A percentile compares a stretch with the other conserved stretches of the same genome.
These are phyloP conservation scores for Nannochloris sp. DNA, from an alignment of 139 green algal genomes.

Conservation along the genomic window DNA sequence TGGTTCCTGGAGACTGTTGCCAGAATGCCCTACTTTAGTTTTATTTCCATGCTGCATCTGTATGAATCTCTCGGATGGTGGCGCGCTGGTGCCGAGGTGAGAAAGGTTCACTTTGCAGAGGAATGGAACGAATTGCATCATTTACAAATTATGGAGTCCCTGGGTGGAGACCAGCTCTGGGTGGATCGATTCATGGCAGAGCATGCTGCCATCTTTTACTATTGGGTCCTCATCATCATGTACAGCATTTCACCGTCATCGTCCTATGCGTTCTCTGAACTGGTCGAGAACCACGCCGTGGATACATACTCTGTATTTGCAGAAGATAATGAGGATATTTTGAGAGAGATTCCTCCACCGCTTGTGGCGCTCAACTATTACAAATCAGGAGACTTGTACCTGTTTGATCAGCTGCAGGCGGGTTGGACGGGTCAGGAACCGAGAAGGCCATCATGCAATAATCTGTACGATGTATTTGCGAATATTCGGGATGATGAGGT, in stretches of 20 bases:
- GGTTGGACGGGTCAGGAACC: conserved; percentile 12
- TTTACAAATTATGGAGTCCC: conserved; percentile 91
- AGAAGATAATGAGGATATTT: conserved; percentile 55
- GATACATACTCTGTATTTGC: conserved; percentile 83
- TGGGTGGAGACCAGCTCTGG: conserved; percentile 89
- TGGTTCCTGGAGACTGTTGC: conserved; percentile 92
- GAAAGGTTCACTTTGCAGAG: conserved; percentile 86
- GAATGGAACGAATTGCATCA: conserved; percentile 92
- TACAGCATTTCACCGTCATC: conserved; percentile 66
- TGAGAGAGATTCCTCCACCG: conserved; percentile 76
- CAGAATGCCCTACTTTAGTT: conserved; percentile 95
- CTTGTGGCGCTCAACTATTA: conserved; percentile 89
- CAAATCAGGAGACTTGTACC: conserved; percentile 69
- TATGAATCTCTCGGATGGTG: conserved; percentile 87
- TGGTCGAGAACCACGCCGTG: conserved; percentile 75
- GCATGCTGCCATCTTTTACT: conserved; percentile 84
- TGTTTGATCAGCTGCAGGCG: conserved; percentile 68
- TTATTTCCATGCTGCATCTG: conserved; percentile 89
- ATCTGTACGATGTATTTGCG: conserved; percentile 78
- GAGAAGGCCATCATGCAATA: conserved; percentile 38
- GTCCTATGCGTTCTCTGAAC: conserved; percentile 90
- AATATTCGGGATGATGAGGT: conserved; percentile 87
- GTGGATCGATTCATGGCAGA: conserved; percentile 78
- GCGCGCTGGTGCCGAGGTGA: conserved; percentile 66
- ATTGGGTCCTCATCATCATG: conserved; percentile 69